Percentiles rank a stretch among this genome's conserved stretches.
Evolutionary conservation across 306 rosid genomes (phyloP).

Genomic region (Urtica urens): DNA sequence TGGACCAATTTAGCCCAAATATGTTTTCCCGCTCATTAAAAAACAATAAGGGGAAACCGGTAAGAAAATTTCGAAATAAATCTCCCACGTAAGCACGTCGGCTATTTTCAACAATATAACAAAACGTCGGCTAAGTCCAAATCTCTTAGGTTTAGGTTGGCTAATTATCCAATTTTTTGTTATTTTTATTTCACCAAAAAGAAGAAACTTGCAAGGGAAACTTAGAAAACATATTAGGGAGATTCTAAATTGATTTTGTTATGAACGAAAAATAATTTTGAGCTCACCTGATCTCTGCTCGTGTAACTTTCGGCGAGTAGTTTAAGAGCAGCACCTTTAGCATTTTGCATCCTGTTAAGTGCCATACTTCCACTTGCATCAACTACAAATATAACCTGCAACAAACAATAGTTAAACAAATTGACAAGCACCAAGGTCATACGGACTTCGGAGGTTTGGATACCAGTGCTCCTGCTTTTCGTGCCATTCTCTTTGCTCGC

Average conservation of each 20-base stretch:
- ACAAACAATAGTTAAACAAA: slow-evolving; percentile 1
- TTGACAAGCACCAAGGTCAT: slow-evolving; percentile 15
- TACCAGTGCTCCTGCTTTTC: slow-evolving; percentile 99
- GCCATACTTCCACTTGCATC: slow-evolving; percentile 99
- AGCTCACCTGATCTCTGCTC: slow-evolving; percentile 87
- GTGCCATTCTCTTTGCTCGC: slow-evolving; percentile 98
- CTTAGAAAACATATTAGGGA: background rate
- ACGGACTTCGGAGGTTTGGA: no score
- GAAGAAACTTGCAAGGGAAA: background rate
- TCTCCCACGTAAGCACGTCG: no score
- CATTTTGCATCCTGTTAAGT: slow-evolving; percentile 95
- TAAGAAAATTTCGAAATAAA: no score
- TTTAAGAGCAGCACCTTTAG: slow-evolving; percentile 97
- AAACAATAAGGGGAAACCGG: no score
- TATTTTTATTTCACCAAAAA: background rate
- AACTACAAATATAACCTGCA: slow-evolving; percentile 88
- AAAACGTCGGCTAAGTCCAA: no score
- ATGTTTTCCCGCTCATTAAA: no score
- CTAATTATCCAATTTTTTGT: no score
- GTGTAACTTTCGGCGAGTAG: slow-evolving; percentile 95
- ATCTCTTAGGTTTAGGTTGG: no score
- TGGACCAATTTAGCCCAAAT: no score
- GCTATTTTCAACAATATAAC: no score
- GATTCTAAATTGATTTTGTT: background rate
- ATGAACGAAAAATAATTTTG: slow-evolving; percentile 8